Evolutionary conservation across 2,329 filamentous ascomycete species (phyloP).

Genomic region (Colletotrichum trifolii): DNA sequence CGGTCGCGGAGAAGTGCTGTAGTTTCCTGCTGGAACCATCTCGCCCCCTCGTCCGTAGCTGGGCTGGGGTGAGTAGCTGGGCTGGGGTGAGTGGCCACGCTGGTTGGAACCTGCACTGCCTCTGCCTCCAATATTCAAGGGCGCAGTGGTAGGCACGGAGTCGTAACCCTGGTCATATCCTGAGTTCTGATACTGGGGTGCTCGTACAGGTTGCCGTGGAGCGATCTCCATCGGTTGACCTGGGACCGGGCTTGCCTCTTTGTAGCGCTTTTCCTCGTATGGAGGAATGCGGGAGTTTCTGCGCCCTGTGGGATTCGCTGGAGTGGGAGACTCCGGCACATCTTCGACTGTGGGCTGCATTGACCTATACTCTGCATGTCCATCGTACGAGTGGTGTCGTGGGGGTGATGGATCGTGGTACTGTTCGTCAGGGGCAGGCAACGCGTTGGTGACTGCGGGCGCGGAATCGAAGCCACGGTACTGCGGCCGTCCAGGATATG

Average conservation of each 20-base stretch:
- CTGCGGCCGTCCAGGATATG: constrained; percentile 64
- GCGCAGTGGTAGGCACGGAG: constrained; percentile 54
- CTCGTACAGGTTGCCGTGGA: constrained; percentile 2
- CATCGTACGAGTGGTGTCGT: constrained; percentile 64
- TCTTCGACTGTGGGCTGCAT: constrained; percentile 75
- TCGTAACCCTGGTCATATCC: constrained; percentile 47
- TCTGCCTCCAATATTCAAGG: constrained; percentile 55
- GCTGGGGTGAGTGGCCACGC: constrained; percentile 25
- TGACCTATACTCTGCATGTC: constrained; percentile 58
- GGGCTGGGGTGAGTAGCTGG: constrained; percentile 22
- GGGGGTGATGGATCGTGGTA: constrained; percentile 48
- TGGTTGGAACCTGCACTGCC: constrained; percentile 41
- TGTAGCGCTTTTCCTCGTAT: constrained; percentile 40
- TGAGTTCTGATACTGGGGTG: constrained; percentile 50
- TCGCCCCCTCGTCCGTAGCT: constrained; percentile 21
- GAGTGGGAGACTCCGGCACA: constrained; percentile 63
- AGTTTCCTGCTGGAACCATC: constrained; percentile 38
- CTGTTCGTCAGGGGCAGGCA: constrained; percentile 46
- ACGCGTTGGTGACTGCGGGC: constrained; percentile 48
- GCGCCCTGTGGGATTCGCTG: constrained; percentile 41
- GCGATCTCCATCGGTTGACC: constrained; percentile 19
- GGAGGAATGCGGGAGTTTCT: constrained; percentile 41
- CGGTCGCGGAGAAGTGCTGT: constrained; percentile 42
- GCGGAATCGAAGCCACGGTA: constrained; percentile 64
- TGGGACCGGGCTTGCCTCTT: constrained; percentile 18